Conservation (phyloP, 2,329 filamentous ascomycete species). For the Ceratocystis eucalypticola region DNA sequence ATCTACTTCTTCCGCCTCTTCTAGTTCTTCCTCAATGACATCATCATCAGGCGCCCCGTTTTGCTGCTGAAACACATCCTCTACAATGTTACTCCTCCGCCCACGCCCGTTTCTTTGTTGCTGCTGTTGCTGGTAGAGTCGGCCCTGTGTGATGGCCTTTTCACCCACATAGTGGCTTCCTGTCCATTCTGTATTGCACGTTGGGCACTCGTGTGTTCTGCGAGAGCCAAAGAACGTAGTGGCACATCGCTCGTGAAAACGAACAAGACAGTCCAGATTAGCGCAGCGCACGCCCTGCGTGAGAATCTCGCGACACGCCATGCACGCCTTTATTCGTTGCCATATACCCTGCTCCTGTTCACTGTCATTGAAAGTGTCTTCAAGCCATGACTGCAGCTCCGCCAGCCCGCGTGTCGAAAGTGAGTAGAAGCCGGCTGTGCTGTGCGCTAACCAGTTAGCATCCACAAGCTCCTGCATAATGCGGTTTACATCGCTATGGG, state of each 20-base stretch:
- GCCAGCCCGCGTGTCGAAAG: constrained; percentile 66
- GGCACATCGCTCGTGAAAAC: constrained; percentile 66
- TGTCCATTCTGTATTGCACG: constrained; percentile 40
- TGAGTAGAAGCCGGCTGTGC: constrained; percentile 55
- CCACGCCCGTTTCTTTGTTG: constrained; percentile 27
- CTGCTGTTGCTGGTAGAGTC: constrained; percentile 32
- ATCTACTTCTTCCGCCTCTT: constrained; percentile 20
- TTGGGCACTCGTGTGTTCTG: constrained; percentile 49
- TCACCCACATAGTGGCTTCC: constrained; percentile 41
- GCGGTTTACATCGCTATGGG: constrained; percentile 61
- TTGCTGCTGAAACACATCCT: constrained; percentile 26
- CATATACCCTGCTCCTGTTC: constrained; percentile 45
- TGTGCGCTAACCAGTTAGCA: constrained; percentile 77
- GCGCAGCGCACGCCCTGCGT: constrained; percentile 70
- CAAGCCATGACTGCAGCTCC: constrained; percentile 71
- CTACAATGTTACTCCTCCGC: constrained; percentile 26
- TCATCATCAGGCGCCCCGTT: constrained; percentile 24
- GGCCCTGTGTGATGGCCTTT: constrained; percentile 41
- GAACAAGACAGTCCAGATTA: constrained; percentile 50
- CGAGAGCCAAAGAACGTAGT: constrained; percentile 58
- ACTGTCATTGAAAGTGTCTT: constrained; percentile 78
- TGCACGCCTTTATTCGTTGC: constrained; percentile 72
- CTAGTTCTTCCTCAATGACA: constrained; percentile 22
- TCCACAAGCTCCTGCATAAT: constrained; percentile 56
- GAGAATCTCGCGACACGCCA: constrained; percentile 78